Base-by-base conservation (phyloP, 768 basidiomycete species). In the Lactarius deliciosus region DNA sequence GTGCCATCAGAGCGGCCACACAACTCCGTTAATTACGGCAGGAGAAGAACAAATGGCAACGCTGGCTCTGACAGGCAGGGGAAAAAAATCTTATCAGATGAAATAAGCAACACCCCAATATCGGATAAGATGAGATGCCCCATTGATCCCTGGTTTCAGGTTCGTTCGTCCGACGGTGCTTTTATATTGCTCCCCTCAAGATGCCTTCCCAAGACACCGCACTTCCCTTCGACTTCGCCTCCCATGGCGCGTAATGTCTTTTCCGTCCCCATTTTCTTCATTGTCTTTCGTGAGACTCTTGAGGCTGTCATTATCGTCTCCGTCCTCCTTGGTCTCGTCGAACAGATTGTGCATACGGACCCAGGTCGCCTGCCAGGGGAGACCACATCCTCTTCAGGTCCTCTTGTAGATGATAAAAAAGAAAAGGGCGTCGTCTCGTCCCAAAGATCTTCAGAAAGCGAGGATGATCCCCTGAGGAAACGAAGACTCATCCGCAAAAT, bases 211-310 rank as follows among this genome's bases (percentile, higher is more conserved):
- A 45, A 53, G 64, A 38, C 38, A 10, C 53, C 10, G 20, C 38
- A 56, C 30, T 54, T 59, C 45, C 54, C 30, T 55, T 43, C 32
- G 30, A n/a, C 62, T 53, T 53, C 55, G 30, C 57, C 66, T 64
- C 70, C 70, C 64, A 93, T 94, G 92, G 79, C 83, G 20, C 83
- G 83, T 68, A 84, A 86, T 73, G 79, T 95, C 63, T 97, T 97
- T 79, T 92, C 91, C 65, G 84, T 96, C 64, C 87, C 94, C 73
- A 94, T 98, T 71, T 97, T 95, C 82, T 94, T 98, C 84, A 94
- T 97, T 79, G 87, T 96, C 79, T 94, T 96, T 77, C 86, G 95
- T 74, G 95, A 97, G 83, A 91, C 93, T 5, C 83, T 97, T 69
- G 95, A 97, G 81, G 91, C 94, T 5, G 87, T 86, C 53, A 90